phyloP scores from a whole-genome alignment of 164 flowering plant species.

The Tetrastigma voinierianum region DNA sequence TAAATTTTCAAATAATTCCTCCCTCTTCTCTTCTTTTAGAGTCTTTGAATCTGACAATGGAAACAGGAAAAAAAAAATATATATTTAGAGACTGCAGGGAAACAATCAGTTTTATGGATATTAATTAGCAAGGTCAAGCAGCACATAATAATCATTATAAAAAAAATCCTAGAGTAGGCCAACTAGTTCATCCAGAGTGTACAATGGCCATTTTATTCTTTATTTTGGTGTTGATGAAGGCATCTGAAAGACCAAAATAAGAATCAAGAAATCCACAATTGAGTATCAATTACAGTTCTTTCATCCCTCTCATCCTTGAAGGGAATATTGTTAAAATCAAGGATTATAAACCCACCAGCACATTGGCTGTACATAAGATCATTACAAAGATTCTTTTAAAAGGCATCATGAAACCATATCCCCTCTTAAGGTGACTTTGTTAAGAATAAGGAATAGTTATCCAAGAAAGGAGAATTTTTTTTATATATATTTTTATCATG shows the following conservation, averaged over 20 bases:
- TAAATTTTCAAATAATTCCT: constrained; percentile 77
- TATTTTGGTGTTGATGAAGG: background rate
- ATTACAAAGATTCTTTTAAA: too few species aligned
- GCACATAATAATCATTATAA: background rate
- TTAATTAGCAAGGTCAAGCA: background rate
- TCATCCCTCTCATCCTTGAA: too few species aligned
- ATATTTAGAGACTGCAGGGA: background rate
- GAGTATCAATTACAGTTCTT: background rate
- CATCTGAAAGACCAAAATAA: background rate
- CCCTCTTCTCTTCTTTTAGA: constrained; percentile 92
- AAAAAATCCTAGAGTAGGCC: background rate
- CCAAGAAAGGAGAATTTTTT: too few species aligned
- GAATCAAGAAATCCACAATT: background rate
- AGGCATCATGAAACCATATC: too few species aligned
- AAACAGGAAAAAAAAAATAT: background rate
- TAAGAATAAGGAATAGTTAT: too few species aligned
- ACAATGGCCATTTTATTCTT: background rate
- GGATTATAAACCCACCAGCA: too few species aligned
- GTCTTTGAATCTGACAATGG: constrained; percentile 79
- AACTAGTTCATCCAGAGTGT: background rate
- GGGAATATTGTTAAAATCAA: too few species aligned
- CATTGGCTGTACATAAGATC: too few species aligned
- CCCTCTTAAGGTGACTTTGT: too few species aligned
- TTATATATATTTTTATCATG: too few species aligned
- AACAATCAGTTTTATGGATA: background rate